A percentile compares a stretch with the other conserved stretches of the same genome.
Conservation (phyloP, 2,329 filamentous ascomycete species). For the Alternaria tenuissima region DNA sequence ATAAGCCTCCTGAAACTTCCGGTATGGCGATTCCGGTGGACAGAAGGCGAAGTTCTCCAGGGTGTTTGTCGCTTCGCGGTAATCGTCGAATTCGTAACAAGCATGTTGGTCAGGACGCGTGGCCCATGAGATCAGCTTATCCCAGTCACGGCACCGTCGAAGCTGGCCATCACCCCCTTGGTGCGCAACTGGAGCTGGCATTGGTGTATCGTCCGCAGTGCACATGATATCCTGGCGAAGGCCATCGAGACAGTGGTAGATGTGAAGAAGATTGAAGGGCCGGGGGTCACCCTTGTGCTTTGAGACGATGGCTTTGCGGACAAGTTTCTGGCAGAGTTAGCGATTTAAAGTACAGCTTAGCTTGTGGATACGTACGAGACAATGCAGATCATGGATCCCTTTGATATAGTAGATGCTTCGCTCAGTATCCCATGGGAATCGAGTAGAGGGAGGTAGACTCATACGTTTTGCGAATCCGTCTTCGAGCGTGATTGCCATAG, state of each 20-base stretch:
- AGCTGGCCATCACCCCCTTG: slow-evolving; percentile 41
- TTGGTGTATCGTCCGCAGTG: slow-evolving; percentile 47
- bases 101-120: slow-evolving; percentile 41
- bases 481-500: slow-evolving; percentile 44
- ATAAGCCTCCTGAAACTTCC: slow-evolving; percentile 39
- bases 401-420: slow-evolving; percentile 48
- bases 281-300: slow-evolving; percentile 35
- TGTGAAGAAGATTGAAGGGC: slow-evolving; percentile 37
- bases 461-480: slow-evolving; percentile 34
- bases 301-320: slow-evolving; percentile 46
- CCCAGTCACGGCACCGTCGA: slow-evolving; percentile 45
- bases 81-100: slow-evolving; percentile 46
- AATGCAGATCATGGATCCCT: slow-evolving; percentile 47
- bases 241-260: slow-evolving; percentile 46
- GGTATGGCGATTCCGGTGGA: slow-evolving; percentile 42
- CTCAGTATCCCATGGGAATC: slow-evolving; percentile 48
- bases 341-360: not conserved
- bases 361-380: slow-evolving; percentile 30
- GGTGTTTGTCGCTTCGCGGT: slow-evolving; percentile 47
- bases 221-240: slow-evolving; percentile 49
- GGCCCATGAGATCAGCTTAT: slow-evolving; percentile 45
- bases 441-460: slow-evolving; percentile 37
- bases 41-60: slow-evolving; percentile 48
- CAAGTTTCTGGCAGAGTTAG: slow-evolving; percentile 37
- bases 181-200: slow-evolving; percentile 37